A percentile compares a stretch with the other conserved stretches of the same genome.
These are phyloP conservation scores for Grigorovia humatica DNA, from an alignment of 805 yeast species.

Conservation along the genomic window DNA sequence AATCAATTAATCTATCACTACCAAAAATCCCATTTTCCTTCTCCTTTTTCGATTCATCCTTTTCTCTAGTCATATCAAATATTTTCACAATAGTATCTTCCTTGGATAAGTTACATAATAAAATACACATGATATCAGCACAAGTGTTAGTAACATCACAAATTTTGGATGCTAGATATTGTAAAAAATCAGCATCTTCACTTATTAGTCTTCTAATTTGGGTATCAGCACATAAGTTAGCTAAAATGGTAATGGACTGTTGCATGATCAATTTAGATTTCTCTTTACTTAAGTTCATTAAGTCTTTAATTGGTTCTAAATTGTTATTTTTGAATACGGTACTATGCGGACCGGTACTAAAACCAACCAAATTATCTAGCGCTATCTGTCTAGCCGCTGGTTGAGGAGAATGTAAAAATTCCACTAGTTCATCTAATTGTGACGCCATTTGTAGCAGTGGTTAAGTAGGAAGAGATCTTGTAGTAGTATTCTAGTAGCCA, in stretches of 20 bases:
- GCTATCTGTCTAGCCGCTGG: slow-evolving; percentile 77
- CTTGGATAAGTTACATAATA: slow-evolving; percentile 79
- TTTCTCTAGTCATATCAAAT: slow-evolving; percentile 31
- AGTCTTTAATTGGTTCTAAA: slow-evolving; percentile 59
- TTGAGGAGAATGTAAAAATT: slow-evolving; percentile 71
- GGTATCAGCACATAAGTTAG: slow-evolving; percentile 68
- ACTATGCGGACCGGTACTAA: slow-evolving; percentile 59
- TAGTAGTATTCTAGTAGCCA: too few species aligned
- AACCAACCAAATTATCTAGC: slow-evolving; percentile 71
- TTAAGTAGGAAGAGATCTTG: not conserved
- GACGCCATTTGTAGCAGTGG: slow-evolving; percentile 32
- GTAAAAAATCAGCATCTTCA: slow-evolving; percentile 48
- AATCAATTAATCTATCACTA: slow-evolving; percentile 55
- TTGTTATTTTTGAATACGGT: slow-evolving; percentile 60
- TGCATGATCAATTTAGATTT: slow-evolving; percentile 45
- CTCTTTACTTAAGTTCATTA: slow-evolving; percentile 49
- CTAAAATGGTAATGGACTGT: slow-evolving; percentile 68
- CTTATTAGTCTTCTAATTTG: slow-evolving; percentile 55
- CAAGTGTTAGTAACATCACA: slow-evolving; percentile 47
- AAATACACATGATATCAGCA: slow-evolving; percentile 75
- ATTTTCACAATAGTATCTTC: slow-evolving; percentile 50
- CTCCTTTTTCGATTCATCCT: slow-evolving; percentile 25
- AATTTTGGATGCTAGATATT: slow-evolving; percentile 39
- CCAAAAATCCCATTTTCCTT: slow-evolving; percentile 38
- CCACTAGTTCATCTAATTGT: slow-evolving; percentile 55